Base-by-base conservation (phyloP, 1,284 basidiomycete genomes). In the Gymnopus androsaceus region DNA sequence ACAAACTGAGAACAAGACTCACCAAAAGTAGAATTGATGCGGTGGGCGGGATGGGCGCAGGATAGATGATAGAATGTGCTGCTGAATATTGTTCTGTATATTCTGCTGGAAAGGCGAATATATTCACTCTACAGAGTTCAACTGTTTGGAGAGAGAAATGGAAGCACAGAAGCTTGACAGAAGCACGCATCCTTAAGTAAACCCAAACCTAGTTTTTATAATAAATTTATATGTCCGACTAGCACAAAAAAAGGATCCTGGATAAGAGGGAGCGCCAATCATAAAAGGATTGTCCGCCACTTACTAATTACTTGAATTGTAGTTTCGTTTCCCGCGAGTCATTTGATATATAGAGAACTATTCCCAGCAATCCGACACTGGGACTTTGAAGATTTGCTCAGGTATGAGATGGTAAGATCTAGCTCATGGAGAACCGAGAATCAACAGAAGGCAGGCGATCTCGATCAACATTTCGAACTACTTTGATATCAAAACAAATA, bases 1-100 rank as follows among this genome's bases (percentile, higher is more conserved):
- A 15, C 23, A 33, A 48, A 48, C 12, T n/a, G 33, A 48, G 46
- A 34, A 48, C 46, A 48, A 48, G 31, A 48, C 46, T 25, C 46
- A 48, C 46, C 33, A 23, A 48, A 36, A 36, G 46, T n/a, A 36
- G 33, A 33, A 48, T 11, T 33, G 28, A 46, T 47, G 19, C 45
- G 30, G 45, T 47, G 30, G 45, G 28, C 19, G 45, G n/a, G 30
- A 47, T 34, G 17, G 9, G 25, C 15, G 27, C 27, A 31, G 44
- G 30, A n/a, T 21, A 8, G 17, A n/a, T 19, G 5, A 14, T 15
- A 28, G 12, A 4, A 17, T 4, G 9, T 14, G n/a, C 11, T 12
- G 19, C 4, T 7, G 25, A 44, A 45, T 45, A 8, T 14, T n/a
- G n/a, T n/a, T n/a, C n/a, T n/a, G 28, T 45, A 30, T 23, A 15